Base-by-base conservation (phyloP, 768 basidiomycete species). In the Tulasnella sp. region DNA sequence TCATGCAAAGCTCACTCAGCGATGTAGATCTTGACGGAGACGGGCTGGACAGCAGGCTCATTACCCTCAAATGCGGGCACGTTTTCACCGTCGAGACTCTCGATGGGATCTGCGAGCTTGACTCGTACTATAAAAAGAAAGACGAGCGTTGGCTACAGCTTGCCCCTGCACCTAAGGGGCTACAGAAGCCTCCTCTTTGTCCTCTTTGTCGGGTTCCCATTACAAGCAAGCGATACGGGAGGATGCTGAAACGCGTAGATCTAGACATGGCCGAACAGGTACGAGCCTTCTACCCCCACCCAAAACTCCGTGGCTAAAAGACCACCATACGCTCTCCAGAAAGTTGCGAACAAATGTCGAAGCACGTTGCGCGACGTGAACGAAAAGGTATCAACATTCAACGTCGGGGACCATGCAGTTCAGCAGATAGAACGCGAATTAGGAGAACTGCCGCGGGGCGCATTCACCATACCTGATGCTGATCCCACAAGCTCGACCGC, bases 11-110 rank as follows among this genome's bases (percentile, higher is more conserved):
- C 16, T 87, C 88, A 0, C 84, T 93, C 8, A 85, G 81, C n/a
- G 54, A 77, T 41, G 40, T 77, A 1, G 91, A 92, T 3, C 85
- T 86, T 8, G 86, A 88, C 22, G 75, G 81, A 14, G 86, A 83
- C 4, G 84, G 85, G 2, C 73, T 90, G 41, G 89, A 90, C 80
- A 89, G 90, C 54, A 84, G 90, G 22, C 83, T 91, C 75, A 91
- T 93, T 83, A 92, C 92, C 0, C 87, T 93, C 0, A 86, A 85
- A n/a, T 94, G 93, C 83, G 82, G 88, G 0, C 93, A 94, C 84
- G 85, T 89, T 1, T 93, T 94, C 84, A 93, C 93, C 0, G 89
- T 93, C 22, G 92, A 92, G 84, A 92, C 91, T 0, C 87, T 94
- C 24, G 93, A 94, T 82, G 92, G 92, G 0, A 86, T 88, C 60